Base-by-base conservation (phyloP, 2,329 filamentous ascomycete species). In the Torrubiella hemipterigena region DNA sequence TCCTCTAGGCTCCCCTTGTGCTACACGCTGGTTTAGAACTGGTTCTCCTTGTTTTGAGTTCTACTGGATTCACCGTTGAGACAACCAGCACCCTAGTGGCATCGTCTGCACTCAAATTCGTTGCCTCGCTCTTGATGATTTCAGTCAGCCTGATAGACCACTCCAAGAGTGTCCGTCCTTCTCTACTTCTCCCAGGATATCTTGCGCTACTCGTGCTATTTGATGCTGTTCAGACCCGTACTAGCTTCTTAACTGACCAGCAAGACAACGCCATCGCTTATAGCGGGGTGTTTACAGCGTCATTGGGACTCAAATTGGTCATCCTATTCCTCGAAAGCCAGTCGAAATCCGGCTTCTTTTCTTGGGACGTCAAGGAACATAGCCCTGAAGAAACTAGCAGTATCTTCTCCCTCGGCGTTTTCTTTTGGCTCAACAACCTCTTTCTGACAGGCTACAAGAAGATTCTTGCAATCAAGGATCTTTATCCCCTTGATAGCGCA, bases 171-270 rank as follows among this genome's bases (percentile, higher is more conserved):
- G 9, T n/a, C 15, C 48, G 58, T 2, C 60, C 61, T 1, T 65
- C 61, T 0, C 42, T 55, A 2, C 35, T 66, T 2, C 42, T 67
- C 10, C 54, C 45, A 18, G 38, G 42, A 16, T 65, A 56, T 32
- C 41, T 67, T 6, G 45, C 55, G 20, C 29, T 61, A 10, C 55
- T 56, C 5, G 35, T 59, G 2, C 42, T 67, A 2, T 46, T 64
- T n/a, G 63, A 66, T 26, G 38, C 49, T 6, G 46, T 52, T 1
- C 56, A 58, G 34, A 43, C 47, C 63, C 61, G 0, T 33, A 58
- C 1, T 65, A 55, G 47, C 42, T 59, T 19, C 37, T 40, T 27
- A n/a, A n/a, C n/a, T n/a, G n/a, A 37, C 34, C 22, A 27, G 25
- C 18, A 34, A 36, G 29, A 39, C n/a, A 19, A 34, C 3, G 37